These are phyloP conservation scores for Colletotrichum liaoningense DNA, from an alignment of 2,329 filamentous ascomycete species.

Conservation along the genomic window DNA sequence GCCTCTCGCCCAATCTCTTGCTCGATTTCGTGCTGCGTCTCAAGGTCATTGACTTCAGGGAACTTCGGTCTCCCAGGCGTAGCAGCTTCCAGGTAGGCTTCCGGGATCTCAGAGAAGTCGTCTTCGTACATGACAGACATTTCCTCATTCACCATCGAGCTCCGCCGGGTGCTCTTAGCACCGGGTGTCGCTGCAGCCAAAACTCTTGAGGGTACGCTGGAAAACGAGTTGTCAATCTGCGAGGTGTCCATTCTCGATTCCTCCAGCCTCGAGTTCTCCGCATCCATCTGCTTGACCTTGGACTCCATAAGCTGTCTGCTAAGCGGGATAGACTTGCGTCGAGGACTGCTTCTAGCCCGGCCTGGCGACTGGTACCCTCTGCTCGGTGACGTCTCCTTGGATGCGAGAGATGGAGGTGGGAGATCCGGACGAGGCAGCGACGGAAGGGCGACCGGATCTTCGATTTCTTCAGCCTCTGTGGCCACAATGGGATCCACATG, in stretches of 20 bases:
- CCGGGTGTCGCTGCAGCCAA: slow-evolving; percentile 46
- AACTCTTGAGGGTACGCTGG: slow-evolving; percentile 48
- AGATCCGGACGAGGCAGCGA: slow-evolving; percentile 5
- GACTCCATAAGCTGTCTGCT: slow-evolving; percentile 47
- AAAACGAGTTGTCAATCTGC: slow-evolving; percentile 46
- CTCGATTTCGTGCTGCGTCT: slow-evolving; percentile 1
- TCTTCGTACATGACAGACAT: slow-evolving; percentile 59
- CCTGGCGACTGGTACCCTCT: slow-evolving; percentile 40
- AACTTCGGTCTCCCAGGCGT: slow-evolving; percentile 51
- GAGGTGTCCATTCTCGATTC: neutral
- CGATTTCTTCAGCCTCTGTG: neutral
- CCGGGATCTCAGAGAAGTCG: slow-evolving; percentile 68
- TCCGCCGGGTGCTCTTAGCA: slow-evolving; percentile 14
- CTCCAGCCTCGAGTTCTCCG: slow-evolving; percentile 5
- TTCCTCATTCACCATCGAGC: slow-evolving; percentile 39
- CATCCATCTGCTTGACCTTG: slow-evolving; percentile 41
- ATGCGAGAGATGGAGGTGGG: neutral
- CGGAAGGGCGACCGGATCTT: slow-evolving; percentile 23
- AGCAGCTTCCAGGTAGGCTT: slow-evolving; percentile 61
- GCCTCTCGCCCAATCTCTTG: neutral
- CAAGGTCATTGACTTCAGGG: slow-evolving; percentile 24
- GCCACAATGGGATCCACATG: neutral
- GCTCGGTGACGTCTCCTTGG: neutral
- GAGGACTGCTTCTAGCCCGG: slow-evolving; percentile 50
- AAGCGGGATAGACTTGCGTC: slow-evolving; percentile 45